Conservation (phyloP, 257 asterid species). For the Solanum acaule region DNA sequence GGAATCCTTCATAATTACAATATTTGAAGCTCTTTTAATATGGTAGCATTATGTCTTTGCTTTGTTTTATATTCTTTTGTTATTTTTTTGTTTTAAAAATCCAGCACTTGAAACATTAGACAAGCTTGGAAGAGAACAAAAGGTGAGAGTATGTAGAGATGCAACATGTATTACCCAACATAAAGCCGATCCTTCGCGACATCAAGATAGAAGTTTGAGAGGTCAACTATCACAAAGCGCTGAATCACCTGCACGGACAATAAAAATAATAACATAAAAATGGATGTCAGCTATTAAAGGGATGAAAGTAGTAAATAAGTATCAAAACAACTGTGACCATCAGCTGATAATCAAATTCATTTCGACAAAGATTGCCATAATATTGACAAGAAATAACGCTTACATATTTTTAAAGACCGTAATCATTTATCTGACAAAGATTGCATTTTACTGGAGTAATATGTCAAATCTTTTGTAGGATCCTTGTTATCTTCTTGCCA, state of each 20-base stretch:
- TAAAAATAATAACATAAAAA: not conserved
- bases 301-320: not conserved
- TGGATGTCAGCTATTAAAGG: not conserved
- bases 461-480: not conserved
- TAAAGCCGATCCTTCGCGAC: slow-evolving; percentile 96
- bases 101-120: not conserved
- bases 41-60: not conserved
- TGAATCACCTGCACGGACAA: slow-evolving; percentile 61
- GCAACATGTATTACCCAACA: slow-evolving; percentile 57
- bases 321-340: not conserved
- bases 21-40: not conserved
- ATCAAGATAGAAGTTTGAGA: slow-evolving; percentile 91
- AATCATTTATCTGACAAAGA: not conserved
- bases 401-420: not conserved
- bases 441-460: not conserved
- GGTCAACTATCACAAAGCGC: slow-evolving; percentile 87
- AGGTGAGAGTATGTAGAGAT: not conserved
- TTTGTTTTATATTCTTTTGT: not conserved
- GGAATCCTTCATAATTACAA: not conserved
- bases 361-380: not conserved
- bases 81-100: not conserved
- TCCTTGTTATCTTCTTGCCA: not conserved
- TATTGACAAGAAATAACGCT: not conserved
- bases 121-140: not conserved
- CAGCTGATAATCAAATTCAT: not conserved